Conservation (phyloP, 352 stramenopile genomes). For the Phytophthora pini region DNA sequence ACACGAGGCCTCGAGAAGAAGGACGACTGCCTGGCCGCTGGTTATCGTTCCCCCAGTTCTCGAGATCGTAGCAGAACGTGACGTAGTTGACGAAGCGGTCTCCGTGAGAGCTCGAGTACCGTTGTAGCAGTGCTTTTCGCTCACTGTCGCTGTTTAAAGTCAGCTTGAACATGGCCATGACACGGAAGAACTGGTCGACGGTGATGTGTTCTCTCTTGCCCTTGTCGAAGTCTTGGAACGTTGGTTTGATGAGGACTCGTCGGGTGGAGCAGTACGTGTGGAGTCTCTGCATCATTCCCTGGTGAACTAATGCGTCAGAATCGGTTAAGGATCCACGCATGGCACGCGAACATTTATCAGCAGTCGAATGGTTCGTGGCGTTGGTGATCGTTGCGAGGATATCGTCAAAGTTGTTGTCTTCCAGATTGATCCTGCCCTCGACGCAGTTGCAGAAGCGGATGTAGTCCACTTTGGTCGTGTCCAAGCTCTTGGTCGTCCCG, state of each 20-base stretch:
- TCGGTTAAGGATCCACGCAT: constrained; percentile 64
- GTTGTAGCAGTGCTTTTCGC: constrained; percentile 62
- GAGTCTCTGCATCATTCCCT: constrained; percentile 69
- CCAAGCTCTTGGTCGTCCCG: constrained; percentile 37
- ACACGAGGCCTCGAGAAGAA: constrained; percentile 51
- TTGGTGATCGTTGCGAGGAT: constrained; percentile 51
- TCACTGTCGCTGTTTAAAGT: constrained; percentile 57
- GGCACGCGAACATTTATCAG: constrained; percentile 65
- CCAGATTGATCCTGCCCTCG: constrained; percentile 47
- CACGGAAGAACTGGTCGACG: constrained; percentile 82
- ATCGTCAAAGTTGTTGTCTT: constrained; percentile 64
- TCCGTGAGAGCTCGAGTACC: constrained; percentile 73
- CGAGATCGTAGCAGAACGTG: constrained; percentile 84
- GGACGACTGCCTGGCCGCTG: constrained; percentile 37
- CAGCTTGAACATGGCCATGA: constrained; percentile 84
- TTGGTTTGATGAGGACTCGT: constrained; percentile 77
- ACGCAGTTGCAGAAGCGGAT: constrained; percentile 75
- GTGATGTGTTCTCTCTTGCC: constrained; percentile 79
- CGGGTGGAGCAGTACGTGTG: constrained; percentile 62
- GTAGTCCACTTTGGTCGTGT: constrained; percentile 78
- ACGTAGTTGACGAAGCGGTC: constrained; percentile 87
- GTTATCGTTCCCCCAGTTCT: constrained; percentile 56
- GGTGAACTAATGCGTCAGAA: constrained; percentile 47
- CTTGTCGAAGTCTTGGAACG: constrained; percentile 87
- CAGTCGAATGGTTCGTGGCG: constrained; percentile 32